Base-by-base conservation (phyloP, 352 stramenopile species). In the Pythium chondricola region DNA sequence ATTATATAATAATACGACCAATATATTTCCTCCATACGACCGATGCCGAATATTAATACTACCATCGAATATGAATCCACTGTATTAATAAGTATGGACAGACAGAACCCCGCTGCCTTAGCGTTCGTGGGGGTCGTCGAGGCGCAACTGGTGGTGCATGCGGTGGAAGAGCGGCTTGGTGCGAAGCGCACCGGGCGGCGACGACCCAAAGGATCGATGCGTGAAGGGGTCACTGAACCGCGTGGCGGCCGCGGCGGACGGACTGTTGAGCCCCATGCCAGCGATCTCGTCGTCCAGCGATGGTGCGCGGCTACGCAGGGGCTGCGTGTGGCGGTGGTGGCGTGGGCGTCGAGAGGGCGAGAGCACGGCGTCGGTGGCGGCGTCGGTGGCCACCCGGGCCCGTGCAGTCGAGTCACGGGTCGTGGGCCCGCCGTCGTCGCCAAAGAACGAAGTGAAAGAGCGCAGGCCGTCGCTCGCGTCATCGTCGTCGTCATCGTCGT, bases 401-500 rank as follows among this genome's bases (percentile, higher is more conserved):
- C n/a, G n/a, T n/a, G n/a, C n/a, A n/a, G n/a, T n/a, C n/a, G n/a
- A n/a, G n/a, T n/a, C n/a, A n/a, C n/a, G n/a, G n/a, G n/a, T n/a
- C n/a, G n/a, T n/a, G n/a, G n/a, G n/a, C n/a, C n/a, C n/a, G n/a
- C n/a, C n/a, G 2, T 8, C 21, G n/a, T 9, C 17, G 22, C 24
- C 24, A 27, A 29, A 30, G 6, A n/a, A 47, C 7, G 58, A 58
- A 3, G 65, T 72, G 55, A 78, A 82, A 3, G 70, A 78, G 10
- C 48, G 74, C 37, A 76, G 24, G 6, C 43, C 54, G 33, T 78
- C 67, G 24, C 33, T 16, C 29, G 51, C 51, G 8, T 31, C 21
- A 0, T 25, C 51, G 13, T 51, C 50, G 51, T 58, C 51, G 22
- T 58, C 51, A 20, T 85, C 61, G 25, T 83, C 67, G 53, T 86